Evolutionary conservation across 2,329 filamentous ascomycete genomes (phyloP).

Genomic region (Parafenestella ontariensis): DNA sequence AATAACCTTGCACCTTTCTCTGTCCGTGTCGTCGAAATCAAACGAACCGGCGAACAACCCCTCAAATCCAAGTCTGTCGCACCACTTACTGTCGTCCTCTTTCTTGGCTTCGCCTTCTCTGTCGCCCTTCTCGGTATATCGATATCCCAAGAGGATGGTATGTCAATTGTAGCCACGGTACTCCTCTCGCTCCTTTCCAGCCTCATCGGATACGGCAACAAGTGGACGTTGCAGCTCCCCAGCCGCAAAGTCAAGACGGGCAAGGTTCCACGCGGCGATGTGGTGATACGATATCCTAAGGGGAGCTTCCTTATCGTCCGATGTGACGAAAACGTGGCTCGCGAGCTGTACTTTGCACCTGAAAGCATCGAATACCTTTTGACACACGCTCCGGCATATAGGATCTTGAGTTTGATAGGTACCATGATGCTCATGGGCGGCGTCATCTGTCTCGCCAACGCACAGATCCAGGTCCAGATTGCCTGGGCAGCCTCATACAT

Average conservation of each 20-base stretch:
- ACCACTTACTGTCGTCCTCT: slow-evolving; percentile 54
- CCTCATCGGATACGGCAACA: slow-evolving; percentile 58
- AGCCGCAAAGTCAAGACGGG: slow-evolving; percentile 40
- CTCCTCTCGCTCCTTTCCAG: slow-evolving; percentile 58
- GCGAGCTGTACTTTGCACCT: slow-evolving; percentile 61
- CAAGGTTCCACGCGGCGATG: slow-evolving; percentile 50
- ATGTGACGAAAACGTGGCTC: slow-evolving; percentile 58
- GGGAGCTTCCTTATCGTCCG: slow-evolving; percentile 59
- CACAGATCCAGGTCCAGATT: slow-evolving; percentile 56
- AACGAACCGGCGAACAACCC: slow-evolving; percentile 34
- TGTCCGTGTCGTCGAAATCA: slow-evolving; percentile 52
- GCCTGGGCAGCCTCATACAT: slow-evolving; percentile 60
- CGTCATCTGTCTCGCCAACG: slow-evolving; percentile 60
- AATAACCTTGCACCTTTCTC: slow-evolving; percentile 47
- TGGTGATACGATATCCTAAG: slow-evolving; percentile 60
- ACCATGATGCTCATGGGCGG: slow-evolving; percentile 62
- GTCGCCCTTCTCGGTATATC: slow-evolving; percentile 53
- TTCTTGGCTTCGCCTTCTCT: slow-evolving; percentile 55
- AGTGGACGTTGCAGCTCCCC: slow-evolving; percentile 56
- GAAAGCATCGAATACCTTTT: slow-evolving; percentile 58
- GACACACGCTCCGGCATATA: slow-evolving; percentile 50
- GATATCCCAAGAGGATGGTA: slow-evolving; percentile 56
- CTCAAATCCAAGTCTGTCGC: slow-evolving; percentile 56
- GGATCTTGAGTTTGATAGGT: slow-evolving; percentile 57
- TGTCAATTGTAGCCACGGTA: slow-evolving; percentile 58